phyloP scores from a whole-genome alignment of 495 filamentous ascomycete genomes.

The Aspergillus baeticus region DNA sequence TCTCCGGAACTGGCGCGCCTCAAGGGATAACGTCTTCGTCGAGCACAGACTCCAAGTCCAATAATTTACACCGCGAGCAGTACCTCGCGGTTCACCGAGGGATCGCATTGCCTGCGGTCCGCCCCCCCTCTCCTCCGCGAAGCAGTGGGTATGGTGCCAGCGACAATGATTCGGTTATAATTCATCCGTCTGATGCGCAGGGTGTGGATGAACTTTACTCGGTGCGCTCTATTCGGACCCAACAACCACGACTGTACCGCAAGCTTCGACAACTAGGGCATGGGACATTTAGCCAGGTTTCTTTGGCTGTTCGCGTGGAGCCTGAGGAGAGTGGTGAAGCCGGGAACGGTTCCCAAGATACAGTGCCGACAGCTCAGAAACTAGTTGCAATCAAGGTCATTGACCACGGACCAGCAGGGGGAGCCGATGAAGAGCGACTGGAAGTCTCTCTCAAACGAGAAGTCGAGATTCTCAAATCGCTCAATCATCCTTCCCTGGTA shows the following conservation, averaged over 20 bases:
- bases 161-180: slow-evolving; percentile 34
- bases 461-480: slow-evolving; percentile 82
- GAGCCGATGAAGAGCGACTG: slow-evolving; percentile 83
- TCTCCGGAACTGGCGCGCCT: slow-evolving; percentile 54
- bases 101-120: slow-evolving; percentile 52
- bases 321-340: slow-evolving; percentile 22
- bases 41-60: slow-evolving; percentile 42
- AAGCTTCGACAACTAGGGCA: slow-evolving; percentile 80
- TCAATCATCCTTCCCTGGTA: slow-evolving; percentile 86
- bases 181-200: slow-evolving; percentile 17
- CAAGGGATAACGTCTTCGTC: slow-evolving; percentile 42
- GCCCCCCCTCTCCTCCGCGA: slow-evolving; percentile 73
- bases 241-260: slow-evolving; percentile 59
- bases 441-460: slow-evolving; percentile 92
- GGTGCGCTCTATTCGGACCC: slow-evolving; percentile 44
- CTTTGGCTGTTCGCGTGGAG: slow-evolving; percentile 71
- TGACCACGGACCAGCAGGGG: slow-evolving; percentile 88
- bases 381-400: slow-evolving; percentile 95
- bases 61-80: slow-evolving; percentile 71
- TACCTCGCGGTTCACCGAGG: slow-evolving; percentile 78
- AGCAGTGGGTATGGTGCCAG: slow-evolving; percentile 47
- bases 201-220: slow-evolving; percentile 39
- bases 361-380: slow-evolving; percentile 55
- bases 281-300: slow-evolving; percentile 92
- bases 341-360: slow-evolving; percentile 37